These are phyloP conservation scores for Calocera viscosa DNA, from an alignment of 768 basidiomycete species.

Conservation along the genomic window DNA sequence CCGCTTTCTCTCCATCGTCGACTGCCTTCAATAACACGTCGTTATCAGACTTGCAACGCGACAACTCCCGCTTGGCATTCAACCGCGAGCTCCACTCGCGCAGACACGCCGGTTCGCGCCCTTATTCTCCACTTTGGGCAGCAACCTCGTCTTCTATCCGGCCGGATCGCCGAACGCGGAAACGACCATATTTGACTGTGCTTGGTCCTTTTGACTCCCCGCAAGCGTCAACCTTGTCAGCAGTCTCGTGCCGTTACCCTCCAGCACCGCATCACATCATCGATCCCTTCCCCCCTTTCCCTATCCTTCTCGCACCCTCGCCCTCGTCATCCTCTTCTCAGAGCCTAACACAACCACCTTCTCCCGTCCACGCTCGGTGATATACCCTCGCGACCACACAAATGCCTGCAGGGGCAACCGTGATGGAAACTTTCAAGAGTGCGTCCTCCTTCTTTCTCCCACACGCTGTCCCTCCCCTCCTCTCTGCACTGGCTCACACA, in stretches of 20 bases:
- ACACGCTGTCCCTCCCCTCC: conserved; percentile 18
- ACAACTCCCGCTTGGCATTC: not conserved
- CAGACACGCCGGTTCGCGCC: not conserved
- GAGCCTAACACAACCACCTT: not conserved
- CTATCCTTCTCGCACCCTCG: conserved; percentile 13
- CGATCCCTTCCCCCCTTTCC: conserved; percentile 5
- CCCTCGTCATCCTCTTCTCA: conserved; percentile 14
- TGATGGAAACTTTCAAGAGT: conserved; percentile 88
- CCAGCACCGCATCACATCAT: conserved; percentile 10
- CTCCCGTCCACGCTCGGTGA: conserved; percentile 11
- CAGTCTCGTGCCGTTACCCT: not conserved
- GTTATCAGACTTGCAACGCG: not conserved
- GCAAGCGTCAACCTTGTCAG: not conserved
- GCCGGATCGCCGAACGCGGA: not conserved
- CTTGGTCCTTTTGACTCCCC: not conserved
- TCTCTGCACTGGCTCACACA: conserved; percentile 11
- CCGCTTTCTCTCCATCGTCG: not conserved
- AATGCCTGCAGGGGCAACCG: conserved; percentile 21
- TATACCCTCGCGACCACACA: conserved; percentile 8
- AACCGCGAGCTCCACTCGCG: not conserved
- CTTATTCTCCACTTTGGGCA: not conserved
- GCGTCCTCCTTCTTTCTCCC: conserved; percentile 22
- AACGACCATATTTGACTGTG: not conserved
- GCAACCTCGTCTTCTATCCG: not conserved
- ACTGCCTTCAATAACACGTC: not conserved